Conservation (phyloP, 768 basidiomycete species). For the Pholiota molesta region DNA sequence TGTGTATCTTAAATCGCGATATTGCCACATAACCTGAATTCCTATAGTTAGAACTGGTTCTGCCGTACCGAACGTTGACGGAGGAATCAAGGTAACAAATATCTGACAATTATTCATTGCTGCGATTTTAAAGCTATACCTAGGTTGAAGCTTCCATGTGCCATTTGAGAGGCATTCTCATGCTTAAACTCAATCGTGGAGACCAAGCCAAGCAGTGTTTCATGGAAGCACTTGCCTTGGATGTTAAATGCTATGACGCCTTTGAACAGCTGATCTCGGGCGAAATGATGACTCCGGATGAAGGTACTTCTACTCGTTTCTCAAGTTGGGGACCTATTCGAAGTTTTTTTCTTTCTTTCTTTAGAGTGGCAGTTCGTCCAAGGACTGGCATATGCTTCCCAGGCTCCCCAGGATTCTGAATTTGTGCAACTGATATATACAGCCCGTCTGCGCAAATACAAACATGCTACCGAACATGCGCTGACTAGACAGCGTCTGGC, state of each 20-base stretch:
- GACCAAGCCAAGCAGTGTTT: conserved; percentile 94
- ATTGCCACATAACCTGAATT: conserved; percentile 5
- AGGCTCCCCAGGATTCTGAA: conserved; percentile 85
- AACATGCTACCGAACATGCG: conserved; percentile 81
- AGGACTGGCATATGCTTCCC: conserved; percentile 77
- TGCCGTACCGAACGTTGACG: conserved; percentile 80
- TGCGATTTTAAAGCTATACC: conserved; percentile 7
- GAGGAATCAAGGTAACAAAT: conserved; percentile 83
- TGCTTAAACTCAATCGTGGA: conserved; percentile 90
- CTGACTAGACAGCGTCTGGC: conserved; percentile 78
- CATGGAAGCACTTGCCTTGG: conserved; percentile 92
- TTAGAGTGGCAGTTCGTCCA: conserved; percentile 97
- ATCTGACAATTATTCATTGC: neutral
- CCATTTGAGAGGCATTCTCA: conserved; percentile 88
- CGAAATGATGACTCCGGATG: conserved; percentile 95
- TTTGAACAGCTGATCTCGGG: conserved; percentile 89
- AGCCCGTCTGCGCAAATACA: conserved; percentile 88
- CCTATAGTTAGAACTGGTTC: conserved; percentile 62
- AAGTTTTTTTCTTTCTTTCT: neutral
- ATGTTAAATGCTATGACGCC: conserved; percentile 97
- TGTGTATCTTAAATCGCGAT: neutral
- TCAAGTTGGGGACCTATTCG: conserved; percentile 3
- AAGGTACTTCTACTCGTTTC: conserved; percentile 62
- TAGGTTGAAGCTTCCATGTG: conserved; percentile 99
- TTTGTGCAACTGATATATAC: conserved; percentile 95